Conservation (phyloP, 495 filamentous ascomycete species). For the Talaromyces wortmannii region DNA sequence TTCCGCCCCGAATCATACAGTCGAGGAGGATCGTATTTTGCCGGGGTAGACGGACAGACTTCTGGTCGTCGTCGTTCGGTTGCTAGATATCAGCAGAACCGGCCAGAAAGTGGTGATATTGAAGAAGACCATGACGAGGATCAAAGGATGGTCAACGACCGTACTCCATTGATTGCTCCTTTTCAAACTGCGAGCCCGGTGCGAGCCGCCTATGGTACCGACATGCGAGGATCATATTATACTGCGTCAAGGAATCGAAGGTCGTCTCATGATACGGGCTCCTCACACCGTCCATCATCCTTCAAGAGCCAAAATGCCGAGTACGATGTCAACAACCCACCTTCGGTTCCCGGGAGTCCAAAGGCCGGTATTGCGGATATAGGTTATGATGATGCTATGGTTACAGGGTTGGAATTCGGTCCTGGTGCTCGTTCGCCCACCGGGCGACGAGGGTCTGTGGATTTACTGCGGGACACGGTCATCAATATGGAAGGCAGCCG, state of each 20-base stretch:
- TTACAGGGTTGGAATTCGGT: slow-evolving; percentile 45
- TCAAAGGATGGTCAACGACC: slow-evolving; percentile 45
- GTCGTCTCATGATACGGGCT: slow-evolving; percentile 20
- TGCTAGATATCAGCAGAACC: slow-evolving; percentile 7
- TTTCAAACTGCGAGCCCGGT: slow-evolving; percentile 13
- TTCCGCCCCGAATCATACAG: slow-evolving; percentile 33
- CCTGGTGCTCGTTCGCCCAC: slow-evolving; percentile 17
- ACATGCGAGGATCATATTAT: slow-evolving; percentile 21
- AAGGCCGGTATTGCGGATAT: slow-evolving; percentile 43
- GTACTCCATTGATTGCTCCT: slow-evolving; percentile 32
- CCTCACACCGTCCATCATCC: slow-evolving; percentile 21
- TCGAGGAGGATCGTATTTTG: slow-evolving; percentile 21
- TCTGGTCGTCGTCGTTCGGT: slow-evolving; percentile 7
- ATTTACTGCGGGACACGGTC: slow-evolving; percentile 34
- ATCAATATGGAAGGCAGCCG: slow-evolving; percentile 52
- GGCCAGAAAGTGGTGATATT: slow-evolving; percentile 7
- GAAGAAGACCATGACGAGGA: slow-evolving; percentile 30
- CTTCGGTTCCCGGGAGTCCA: slow-evolving; percentile 80
- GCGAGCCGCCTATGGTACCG: slow-evolving; percentile 30
- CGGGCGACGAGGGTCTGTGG: slow-evolving; percentile 23
- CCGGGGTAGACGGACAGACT: slow-evolving; percentile 13
- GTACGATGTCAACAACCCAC: slow-evolving; percentile 95
- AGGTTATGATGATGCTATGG: slow-evolving; percentile 75
- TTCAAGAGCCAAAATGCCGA: slow-evolving; percentile 29
- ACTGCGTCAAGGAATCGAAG: slow-evolving; percentile 18